phyloP scores from a whole-genome alignment of 805 yeast genomes.

The Yamadazyma philogaea region DNA sequence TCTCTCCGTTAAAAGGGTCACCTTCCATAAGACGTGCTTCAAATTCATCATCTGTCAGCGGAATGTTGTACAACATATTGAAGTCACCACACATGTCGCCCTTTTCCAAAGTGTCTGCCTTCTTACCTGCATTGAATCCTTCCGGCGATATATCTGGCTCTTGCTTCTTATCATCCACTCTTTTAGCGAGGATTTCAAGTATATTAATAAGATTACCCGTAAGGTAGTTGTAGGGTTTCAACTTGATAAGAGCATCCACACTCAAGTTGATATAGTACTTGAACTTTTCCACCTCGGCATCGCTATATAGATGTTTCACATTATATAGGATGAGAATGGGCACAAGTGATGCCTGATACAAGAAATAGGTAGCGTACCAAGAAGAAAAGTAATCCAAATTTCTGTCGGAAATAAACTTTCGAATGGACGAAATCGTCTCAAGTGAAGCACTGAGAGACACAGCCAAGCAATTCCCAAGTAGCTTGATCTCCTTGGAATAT shows the following conservation, averaged over 20 bases:
- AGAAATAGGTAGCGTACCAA: conserved; percentile 63
- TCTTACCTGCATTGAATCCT: too few relatives aligned
- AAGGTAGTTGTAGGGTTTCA: conserved; percentile 3
- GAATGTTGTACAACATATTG: neutral
- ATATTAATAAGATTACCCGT: conserved; percentile 9
- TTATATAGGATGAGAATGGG: conserved; percentile 31
- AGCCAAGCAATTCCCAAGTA: conserved; percentile 5
- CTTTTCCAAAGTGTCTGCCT: too few relatives aligned
- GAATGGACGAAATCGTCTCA: conserved; percentile 50
- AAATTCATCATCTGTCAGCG: neutral
- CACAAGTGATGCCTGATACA: conserved; percentile 61
- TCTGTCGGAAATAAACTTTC: conserved; percentile 27
- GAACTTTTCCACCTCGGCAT: conserved; percentile 2
- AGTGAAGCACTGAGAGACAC: conserved; percentile 37
- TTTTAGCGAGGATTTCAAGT: conserved; percentile 7
- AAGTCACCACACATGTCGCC: neutral
- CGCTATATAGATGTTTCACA: conserved; percentile 1
- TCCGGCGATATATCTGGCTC: too few relatives aligned
- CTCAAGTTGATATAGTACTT: conserved; percentile 4
- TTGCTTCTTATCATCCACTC: neutral
- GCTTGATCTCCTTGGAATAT: neutral
- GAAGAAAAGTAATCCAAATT: conserved; percentile 47
- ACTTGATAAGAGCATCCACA: neutral
- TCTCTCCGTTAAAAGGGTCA: neutral
- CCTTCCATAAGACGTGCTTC: neutral